Conservation (phyloP, 2,329 filamentous ascomycete species). For the Talaromyces rugulosus region DNA sequence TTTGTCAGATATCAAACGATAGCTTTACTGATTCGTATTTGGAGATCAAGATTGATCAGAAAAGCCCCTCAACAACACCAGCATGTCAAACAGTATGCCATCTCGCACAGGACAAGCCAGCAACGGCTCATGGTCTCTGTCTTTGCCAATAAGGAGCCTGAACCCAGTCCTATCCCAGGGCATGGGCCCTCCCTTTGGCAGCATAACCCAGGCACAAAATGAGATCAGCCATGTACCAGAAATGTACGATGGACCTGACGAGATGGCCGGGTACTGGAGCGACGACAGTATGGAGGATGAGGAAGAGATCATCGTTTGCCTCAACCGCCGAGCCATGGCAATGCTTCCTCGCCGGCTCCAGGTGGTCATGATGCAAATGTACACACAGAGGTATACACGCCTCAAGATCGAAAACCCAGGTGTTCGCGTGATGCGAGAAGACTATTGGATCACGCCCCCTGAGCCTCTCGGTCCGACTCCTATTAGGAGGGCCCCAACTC, state of each 20-base stretch:
- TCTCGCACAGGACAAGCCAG: neutral
- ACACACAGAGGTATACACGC: slow-evolving; percentile 19
- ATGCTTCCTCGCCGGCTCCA: slow-evolving; percentile 23
- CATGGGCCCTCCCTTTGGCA: neutral
- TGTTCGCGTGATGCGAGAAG: slow-evolving; percentile 16
- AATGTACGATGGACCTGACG: neutral
- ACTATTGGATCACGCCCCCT: slow-evolving; percentile 11
- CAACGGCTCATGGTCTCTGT: neutral
- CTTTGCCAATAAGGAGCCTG: neutral
- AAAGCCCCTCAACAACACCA: neutral
- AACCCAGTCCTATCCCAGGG: neutral
- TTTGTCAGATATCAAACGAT: neutral
- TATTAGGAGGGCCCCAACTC: slow-evolving; percentile 3
- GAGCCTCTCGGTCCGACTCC: neutral
- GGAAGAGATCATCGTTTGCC: slow-evolving; percentile 24
- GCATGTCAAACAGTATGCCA: neutral
- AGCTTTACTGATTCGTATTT: neutral
- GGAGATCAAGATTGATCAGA: neutral
- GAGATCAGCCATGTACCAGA: neutral
- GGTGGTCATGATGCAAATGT: slow-evolving; percentile 24
- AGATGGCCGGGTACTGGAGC: slow-evolving; percentile 1
- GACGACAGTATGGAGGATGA: slow-evolving; percentile 17
- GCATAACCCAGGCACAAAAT: neutral
- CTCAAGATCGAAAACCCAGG: slow-evolving; percentile 13
- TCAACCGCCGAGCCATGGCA: slow-evolving; percentile 24